Evolutionary conservation across 805 yeast species (phyloP).

Genomic region (Metschnikowia amazonensis): DNA sequence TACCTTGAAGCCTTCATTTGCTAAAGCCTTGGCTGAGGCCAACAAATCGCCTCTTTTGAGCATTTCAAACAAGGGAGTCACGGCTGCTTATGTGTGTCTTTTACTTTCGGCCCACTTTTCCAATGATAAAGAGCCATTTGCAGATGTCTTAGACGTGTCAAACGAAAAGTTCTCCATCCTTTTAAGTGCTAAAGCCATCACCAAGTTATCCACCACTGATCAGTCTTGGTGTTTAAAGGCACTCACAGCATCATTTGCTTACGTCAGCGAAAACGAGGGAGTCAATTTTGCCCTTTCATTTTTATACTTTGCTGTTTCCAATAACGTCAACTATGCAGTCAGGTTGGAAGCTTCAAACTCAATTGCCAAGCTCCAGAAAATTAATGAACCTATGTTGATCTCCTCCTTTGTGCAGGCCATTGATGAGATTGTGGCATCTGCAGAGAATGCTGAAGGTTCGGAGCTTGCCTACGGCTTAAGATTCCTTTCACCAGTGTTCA

Average conservation of each 20-base stretch:
- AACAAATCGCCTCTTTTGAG: slow-evolving; percentile 51
- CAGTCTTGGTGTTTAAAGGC: slow-evolving; percentile 52
- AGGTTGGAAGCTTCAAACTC: slow-evolving; percentile 33
- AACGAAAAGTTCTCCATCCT: slow-evolving; percentile 49
- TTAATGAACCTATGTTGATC: slow-evolving; percentile 29
- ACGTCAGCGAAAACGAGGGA: slow-evolving; percentile 11
- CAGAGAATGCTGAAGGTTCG: slow-evolving; percentile 15
- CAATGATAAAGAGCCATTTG: slow-evolving; percentile 6
- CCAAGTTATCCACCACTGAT: slow-evolving; percentile 49
- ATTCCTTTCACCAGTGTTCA: slow-evolving; percentile 23
- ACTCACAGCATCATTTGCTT: slow-evolving; percentile 29
- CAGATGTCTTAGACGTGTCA: slow-evolving; percentile 22
- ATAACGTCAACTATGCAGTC: slow-evolving; percentile 28
- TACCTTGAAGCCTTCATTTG: slow-evolving; percentile 22
- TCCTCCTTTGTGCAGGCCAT: slow-evolving; percentile 43
- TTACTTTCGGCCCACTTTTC: slow-evolving; percentile 20
- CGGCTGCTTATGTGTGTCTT: slow-evolving; percentile 52
- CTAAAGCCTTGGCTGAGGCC: slow-evolving; percentile 39
- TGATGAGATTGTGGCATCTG: slow-evolving; percentile 21
- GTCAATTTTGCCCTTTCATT: slow-evolving; percentile 44
- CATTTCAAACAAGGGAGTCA: slow-evolving; percentile 48
- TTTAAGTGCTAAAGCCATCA: slow-evolving; percentile 44
- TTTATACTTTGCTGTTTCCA: slow-evolving; percentile 46
- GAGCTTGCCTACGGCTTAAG: slow-evolving; percentile 19
- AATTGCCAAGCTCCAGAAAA: slow-evolving; percentile 28